These are phyloP conservation scores for Podila minutissima DNA, from an alignment of 192 early-diverging fungal genomes.

Conservation along the genomic window DNA sequence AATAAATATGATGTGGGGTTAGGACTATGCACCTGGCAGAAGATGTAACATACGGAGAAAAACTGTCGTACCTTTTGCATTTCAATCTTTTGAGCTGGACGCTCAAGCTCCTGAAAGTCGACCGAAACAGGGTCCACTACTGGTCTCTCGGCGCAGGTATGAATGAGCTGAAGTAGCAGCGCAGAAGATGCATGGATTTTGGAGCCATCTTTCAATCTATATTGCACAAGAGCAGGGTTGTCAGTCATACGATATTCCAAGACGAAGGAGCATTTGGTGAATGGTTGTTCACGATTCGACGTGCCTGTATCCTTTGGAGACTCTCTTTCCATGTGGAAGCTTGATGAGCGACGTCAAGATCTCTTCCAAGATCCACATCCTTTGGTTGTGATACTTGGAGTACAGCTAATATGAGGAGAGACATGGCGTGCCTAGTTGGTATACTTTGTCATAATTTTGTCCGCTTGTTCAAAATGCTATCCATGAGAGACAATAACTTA, in stretches of 20 bases:
- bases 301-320: constrained; percentile 59
- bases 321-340: constrained; percentile 67
- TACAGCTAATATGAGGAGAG: constrained; percentile 47
- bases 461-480: not conserved
- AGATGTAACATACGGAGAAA: not conserved
- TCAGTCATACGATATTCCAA: not conserved
- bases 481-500: constrained; percentile 4
- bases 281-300: constrained; percentile 5
- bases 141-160: constrained; percentile 19
- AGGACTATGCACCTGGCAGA: not conserved
- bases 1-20: not conserved
- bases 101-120: constrained; percentile 14
- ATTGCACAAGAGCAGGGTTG: not conserved
- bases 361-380: constrained; percentile 88
- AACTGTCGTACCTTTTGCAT: constrained; percentile 18
- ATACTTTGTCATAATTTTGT: not conserved
- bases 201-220: constrained; percentile 31
- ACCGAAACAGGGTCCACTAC: not conserved
- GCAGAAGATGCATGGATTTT: constrained; percentile 44
- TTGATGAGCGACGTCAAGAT: constrained; percentile 79
- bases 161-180: constrained; percentile 41
- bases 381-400: constrained; percentile 65
- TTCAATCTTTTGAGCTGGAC: constrained; percentile 11
- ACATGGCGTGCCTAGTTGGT: not conserved
- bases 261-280: not conserved